A percentile compares a stretch with the other conserved stretches of the same genome.
Conservation (phyloP, 257 asterid genomes). For the Craterostigma plantagineum region DNA sequence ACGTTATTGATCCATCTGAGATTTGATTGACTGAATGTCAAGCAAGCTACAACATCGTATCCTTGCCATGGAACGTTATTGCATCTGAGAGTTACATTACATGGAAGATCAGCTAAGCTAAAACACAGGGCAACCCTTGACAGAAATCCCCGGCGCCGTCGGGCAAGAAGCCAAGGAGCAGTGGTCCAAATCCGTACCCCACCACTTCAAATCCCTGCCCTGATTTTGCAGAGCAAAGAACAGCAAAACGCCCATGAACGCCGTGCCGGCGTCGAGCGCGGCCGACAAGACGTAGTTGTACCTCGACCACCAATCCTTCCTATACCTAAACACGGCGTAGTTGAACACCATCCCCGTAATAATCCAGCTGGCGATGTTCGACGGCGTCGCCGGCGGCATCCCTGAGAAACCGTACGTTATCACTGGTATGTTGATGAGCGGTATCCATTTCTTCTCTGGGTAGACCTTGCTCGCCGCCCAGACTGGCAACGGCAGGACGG, state of each 20-base stretch:
- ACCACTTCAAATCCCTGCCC: slow-evolving; percentile 63
- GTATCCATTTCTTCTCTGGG: slow-evolving; percentile 83
- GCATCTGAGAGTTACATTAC: too few species aligned
- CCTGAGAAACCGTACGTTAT: slow-evolving; percentile 83
- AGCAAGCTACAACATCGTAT: too few species aligned
- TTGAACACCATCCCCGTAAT: slow-evolving; percentile 62
- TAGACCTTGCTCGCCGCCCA: slow-evolving; percentile 64
- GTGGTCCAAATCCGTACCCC: slow-evolving; percentile 76
- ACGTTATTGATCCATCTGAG: too few species aligned
- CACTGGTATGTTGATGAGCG: slow-evolving; percentile 71
- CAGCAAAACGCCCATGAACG: slow-evolving; percentile 81
- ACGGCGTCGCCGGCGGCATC: slow-evolving; percentile 97
- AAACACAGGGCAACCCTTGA: slow-evolving; percentile 68
- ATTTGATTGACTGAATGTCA: too few species aligned
- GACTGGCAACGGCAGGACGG: slow-evolving; percentile 65
- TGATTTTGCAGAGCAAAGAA: slow-evolving; percentile 61
- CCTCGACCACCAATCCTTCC: slow-evolving; percentile 75
- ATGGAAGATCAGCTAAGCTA: too few species aligned
- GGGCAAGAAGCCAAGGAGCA: slow-evolving; percentile 91
- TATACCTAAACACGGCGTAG: slow-evolving; percentile 60
- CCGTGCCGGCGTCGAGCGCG: slow-evolving; percentile 88
- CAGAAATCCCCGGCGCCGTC: slow-evolving; percentile 64
- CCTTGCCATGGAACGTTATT: too few species aligned
- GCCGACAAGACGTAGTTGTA: slow-evolving; percentile 85
- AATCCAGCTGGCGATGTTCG: slow-evolving; percentile 88